Percentiles rank a stretch among this genome's conserved stretches.
Evolutionary conservation across 1,284 basidiomycete species (phyloP).

Genomic region (Cryptococcus jaspeensis): DNA sequence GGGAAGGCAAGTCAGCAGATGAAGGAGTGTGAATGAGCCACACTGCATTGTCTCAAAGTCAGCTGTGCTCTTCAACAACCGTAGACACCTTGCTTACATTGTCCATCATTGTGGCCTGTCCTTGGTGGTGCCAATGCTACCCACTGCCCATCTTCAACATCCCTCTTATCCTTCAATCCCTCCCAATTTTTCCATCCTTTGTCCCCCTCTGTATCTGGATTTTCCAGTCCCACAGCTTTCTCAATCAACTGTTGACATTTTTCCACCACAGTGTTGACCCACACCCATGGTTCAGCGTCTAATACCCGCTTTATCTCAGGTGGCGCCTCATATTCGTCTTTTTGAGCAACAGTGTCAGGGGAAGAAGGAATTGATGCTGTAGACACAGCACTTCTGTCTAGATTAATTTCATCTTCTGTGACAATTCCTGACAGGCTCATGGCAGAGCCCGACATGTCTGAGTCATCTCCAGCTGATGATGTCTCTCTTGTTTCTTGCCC

Average conservation of each 20-base stretch:
- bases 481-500: background rate
- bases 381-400: constrained; percentile 11
- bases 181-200: constrained; percentile 2
- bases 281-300: constrained; percentile 29
- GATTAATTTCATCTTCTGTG: constrained; percentile 12
- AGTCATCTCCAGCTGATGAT: too few species aligned
- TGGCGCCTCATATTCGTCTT: background rate
- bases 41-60: constrained; percentile 5
- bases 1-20: background rate
- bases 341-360: constrained; percentile 20
- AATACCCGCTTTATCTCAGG: constrained; percentile 9
- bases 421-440: background rate
- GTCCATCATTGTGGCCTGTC: background rate
- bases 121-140: background rate
- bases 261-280: constrained; percentile 23
- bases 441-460: background rate
- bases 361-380: constrained; percentile 8
- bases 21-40: constrained; percentile 4
- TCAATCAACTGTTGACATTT: constrained; percentile 14
- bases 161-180: background rate
- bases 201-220: background rate
- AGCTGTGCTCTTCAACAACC: background rate
- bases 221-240: constrained; percentile 3
- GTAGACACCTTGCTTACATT: constrained; percentile 5
- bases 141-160: constrained; percentile 3